Conservation (phyloP, 1,284 basidiomycete species). For the Fistulinella staudtii region DNA sequence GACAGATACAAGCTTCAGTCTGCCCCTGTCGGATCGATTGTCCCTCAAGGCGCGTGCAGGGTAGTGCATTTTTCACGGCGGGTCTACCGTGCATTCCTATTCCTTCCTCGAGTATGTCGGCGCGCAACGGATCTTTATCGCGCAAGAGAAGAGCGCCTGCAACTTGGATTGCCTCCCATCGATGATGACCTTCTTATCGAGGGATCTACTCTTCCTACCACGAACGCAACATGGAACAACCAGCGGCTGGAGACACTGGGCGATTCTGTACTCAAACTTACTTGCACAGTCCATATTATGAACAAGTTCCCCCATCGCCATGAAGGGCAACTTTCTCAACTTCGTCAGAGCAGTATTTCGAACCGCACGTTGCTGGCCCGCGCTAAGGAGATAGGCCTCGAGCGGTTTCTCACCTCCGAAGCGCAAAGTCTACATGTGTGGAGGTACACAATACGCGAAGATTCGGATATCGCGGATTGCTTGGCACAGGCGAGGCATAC, state of each 20-base stretch:
- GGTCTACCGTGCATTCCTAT: slow-evolving; percentile 47
- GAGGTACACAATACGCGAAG: slow-evolving; percentile 48
- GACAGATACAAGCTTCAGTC: slow-evolving; percentile 20
- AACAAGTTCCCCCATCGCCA: slow-evolving; percentile 71
- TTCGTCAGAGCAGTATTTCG: slow-evolving; percentile 61
- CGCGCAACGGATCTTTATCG: slow-evolving; percentile 64
- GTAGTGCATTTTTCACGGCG: slow-evolving; percentile 47
- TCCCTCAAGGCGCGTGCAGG: slow-evolving; percentile 52
- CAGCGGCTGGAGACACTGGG: slow-evolving; percentile 83
- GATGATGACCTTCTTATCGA: slow-evolving; percentile 56
- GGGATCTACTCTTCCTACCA: slow-evolving; percentile 68
- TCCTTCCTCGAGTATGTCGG: slow-evolving; percentile 65
- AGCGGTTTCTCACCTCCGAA: slow-evolving; percentile 62
- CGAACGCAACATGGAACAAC: slow-evolving; percentile 64
- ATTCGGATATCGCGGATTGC: slow-evolving; percentile 30
- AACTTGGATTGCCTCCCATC: slow-evolving; percentile 59
- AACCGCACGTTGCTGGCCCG: slow-evolving; percentile 67
- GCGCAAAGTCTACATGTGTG: slow-evolving; percentile 52
- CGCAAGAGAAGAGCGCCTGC: slow-evolving; percentile 44
- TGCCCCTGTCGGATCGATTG: slow-evolving; percentile 36
- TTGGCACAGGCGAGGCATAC: slow-evolving; percentile 28
- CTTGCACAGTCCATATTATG: slow-evolving; percentile 70
- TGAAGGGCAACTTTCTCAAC: slow-evolving; percentile 71
- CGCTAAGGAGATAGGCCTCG: slow-evolving; percentile 60
- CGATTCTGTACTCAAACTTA: slow-evolving; percentile 76